Base-by-base conservation (phyloP, 768 basidiomycete species). In the Leccinellum albellum region DNA sequence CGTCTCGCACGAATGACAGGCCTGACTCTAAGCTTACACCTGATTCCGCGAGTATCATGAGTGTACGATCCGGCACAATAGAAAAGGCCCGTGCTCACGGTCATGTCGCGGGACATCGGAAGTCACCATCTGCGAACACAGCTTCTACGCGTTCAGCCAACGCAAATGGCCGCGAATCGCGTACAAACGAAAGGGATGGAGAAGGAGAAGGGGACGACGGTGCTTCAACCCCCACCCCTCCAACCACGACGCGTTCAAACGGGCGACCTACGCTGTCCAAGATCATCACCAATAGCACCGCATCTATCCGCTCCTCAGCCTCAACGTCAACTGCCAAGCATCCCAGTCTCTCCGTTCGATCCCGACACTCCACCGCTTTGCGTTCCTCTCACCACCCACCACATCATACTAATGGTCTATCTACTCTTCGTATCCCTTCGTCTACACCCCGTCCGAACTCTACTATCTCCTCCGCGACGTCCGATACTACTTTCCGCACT, bases 11-110 rank as follows among this genome's bases (percentile, higher is more conserved):
- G 17, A 59, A 64, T n/a, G 75, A 76, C 31, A 70, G 84, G 17
- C 88, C 88, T 3, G 89, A 91, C 61, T 89, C 87, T 6, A 89
- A 90, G 64, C 75, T 89, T 9, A 87, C 86, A 3, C 87, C 87
- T 3, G 76, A 73, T 35, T 65, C 69, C 33, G 62, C 63, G 26
- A 72, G 70, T 8, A 32, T 65, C 48, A 59, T 46, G 26, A 73
- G 71, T 7, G 56, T 59, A 26, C 64, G 70, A 42, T 62, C 64
- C n/a, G 63, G 66, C 51, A 31, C 53, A 4, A 62, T 62, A 6
- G 70, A 70, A 32, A 73, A 66, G 44, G 61, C 51, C 12, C 63
- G 61, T 24, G 57, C 51, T n/a, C 64, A 54, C 8, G 53, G 53
- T 23, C 69, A 54, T 50, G 54, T 24, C 6, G 31, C 47, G 10